Percentiles rank a stretch among this genome's conserved stretches.
phyloP scores from a whole-genome alignment of 495 filamentous ascomycete genomes.

The Penicillium alfredii region DNA sequence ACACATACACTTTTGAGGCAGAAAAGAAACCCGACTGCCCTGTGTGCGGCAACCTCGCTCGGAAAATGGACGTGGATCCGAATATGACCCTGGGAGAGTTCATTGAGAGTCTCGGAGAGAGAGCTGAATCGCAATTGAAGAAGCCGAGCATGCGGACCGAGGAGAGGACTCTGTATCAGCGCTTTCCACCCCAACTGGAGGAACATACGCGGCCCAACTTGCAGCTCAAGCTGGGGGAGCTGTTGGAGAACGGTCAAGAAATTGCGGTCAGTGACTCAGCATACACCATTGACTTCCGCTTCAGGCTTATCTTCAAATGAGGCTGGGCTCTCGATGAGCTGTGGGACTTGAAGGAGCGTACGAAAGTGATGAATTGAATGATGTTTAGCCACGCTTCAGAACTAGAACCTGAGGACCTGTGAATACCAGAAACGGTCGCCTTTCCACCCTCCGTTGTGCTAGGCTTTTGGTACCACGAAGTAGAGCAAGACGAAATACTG shows the following conservation, averaged over 20 bases:
- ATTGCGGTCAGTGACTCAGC: constrained; percentile 80
- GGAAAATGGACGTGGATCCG: constrained; percentile 63
- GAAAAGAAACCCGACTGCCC: constrained; percentile 90
- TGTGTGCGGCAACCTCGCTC: constrained; percentile 80
- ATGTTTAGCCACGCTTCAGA: constrained; percentile 22
- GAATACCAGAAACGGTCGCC: too few relatives aligned
- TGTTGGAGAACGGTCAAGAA: constrained; percentile 62
- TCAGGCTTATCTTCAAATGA: constrained; percentile 47
- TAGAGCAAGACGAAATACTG: too few relatives aligned
- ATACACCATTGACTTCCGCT: constrained; percentile 69
- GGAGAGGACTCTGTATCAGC: constrained; percentile 82
- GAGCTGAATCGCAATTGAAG: constrained; percentile 81
- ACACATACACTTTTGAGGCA: constrained; percentile 94
- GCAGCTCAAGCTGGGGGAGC: constrained; percentile 62
- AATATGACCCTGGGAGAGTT: constrained; percentile 75
- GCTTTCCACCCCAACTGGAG: constrained; percentile 71
- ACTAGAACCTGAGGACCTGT: too few relatives aligned
- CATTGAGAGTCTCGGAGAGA: constrained; percentile 74
- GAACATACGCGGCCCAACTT: constrained; percentile 78
- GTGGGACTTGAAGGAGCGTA: not conserved
- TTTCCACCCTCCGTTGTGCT: too few relatives aligned
- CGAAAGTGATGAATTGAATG: constrained; percentile 8
- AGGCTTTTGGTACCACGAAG: too few relatives aligned
- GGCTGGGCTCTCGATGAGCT: too few relatives aligned
- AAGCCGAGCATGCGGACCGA: constrained; percentile 83